Evolutionary conservation across 352 stramenopile species (phyloP).

Genomic region (Pythium utonaiense): DNA sequence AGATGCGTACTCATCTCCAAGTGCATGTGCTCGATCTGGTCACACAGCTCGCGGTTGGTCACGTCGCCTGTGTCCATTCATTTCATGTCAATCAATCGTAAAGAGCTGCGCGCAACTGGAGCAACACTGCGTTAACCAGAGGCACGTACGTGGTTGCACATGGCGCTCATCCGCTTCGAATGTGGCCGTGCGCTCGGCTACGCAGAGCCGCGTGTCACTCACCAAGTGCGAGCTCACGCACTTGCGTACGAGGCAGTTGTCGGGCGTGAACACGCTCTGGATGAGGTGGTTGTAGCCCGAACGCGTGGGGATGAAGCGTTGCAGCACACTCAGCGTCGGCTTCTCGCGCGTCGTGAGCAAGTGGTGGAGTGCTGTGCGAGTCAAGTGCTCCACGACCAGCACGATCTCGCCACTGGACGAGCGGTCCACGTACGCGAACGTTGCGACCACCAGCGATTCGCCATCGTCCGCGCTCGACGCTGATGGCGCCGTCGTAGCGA

Average conservation of each 20-base stretch:
- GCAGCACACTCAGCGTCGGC: constrained; percentile 49
- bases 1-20: constrained; percentile 53
- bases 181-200: constrained; percentile 49
- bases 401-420: constrained; percentile 34
- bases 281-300: constrained; percentile 72
- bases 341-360: constrained; percentile 52
- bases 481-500: background rate
- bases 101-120: too few relatives aligned
- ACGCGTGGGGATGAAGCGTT: constrained; percentile 62
- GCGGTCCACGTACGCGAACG: constrained; percentile 52
- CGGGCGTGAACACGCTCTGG: constrained; percentile 60
- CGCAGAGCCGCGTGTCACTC: constrained; percentile 29
- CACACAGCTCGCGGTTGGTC: constrained; percentile 38
- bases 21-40: constrained; percentile 53
- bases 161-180: constrained; percentile 52
- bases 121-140: too few relatives aligned
- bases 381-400: constrained; percentile 59
- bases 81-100: too few relatives aligned
- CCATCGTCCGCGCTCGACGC: background rate
- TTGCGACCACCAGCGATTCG: constrained; percentile 45
- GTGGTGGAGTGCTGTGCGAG: constrained; percentile 35
- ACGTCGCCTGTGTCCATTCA: constrained; percentile 37
- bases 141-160: constrained; percentile 38
- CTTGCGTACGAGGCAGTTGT: constrained; percentile 52
- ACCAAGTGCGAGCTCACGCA: constrained; percentile 59